Base-by-base conservation (phyloP, 2,329 filamentous ascomycete genomes). In the Aspergillus sp. region DNA sequence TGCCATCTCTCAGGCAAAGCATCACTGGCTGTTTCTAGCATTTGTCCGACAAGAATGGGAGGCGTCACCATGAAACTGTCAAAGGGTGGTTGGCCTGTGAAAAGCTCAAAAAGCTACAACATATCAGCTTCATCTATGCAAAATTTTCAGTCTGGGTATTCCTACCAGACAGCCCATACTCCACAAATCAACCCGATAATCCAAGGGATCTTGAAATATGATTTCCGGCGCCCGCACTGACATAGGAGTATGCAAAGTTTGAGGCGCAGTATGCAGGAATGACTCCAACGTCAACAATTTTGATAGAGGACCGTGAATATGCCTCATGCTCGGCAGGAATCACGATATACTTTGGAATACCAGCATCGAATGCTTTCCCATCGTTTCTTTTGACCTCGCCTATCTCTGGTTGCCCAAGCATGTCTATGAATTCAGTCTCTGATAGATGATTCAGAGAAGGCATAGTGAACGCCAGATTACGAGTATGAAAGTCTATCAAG, bases 261-360 rank as follows among this genome's bases (percentile, higher is more conserved):
- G 11, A 42, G 65, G 62, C 12, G 27, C 6, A 2, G 55, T 42
- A 9, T 50, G 34, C 8, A 46, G 45, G 43, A 70, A 70, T 33
- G 66, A 66, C 51, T 68, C 67, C 65, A 43, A 69, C 69, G 44
- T 71, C 65, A 8, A 69, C 48, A n/a, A 67, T 59, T 36, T 66
- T 66, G 48, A 62, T 50, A 0, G 36, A 44, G 26, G 42, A 45
- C 51, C 44, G 51, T 45, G 37, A 49, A 35, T 19, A 37, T n/a
- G 10, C 49, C 26, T 27, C 34, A 33, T 41, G 48, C 43, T 33
- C 41, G 32, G 48, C 42, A 35, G 57, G 47, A 30, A 40, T 51
- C 7, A 64, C 50, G 4, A 63, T 46, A 46, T 62, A 60, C 35
- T 50, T 13, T 0, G 57, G 60, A 11, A 61, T 37, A 6, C 52